These are phyloP conservation scores for Arthrobotrys megalospora DNA, from an alignment of 2,329 filamentous ascomycete genomes.

Conservation along the genomic window DNA sequence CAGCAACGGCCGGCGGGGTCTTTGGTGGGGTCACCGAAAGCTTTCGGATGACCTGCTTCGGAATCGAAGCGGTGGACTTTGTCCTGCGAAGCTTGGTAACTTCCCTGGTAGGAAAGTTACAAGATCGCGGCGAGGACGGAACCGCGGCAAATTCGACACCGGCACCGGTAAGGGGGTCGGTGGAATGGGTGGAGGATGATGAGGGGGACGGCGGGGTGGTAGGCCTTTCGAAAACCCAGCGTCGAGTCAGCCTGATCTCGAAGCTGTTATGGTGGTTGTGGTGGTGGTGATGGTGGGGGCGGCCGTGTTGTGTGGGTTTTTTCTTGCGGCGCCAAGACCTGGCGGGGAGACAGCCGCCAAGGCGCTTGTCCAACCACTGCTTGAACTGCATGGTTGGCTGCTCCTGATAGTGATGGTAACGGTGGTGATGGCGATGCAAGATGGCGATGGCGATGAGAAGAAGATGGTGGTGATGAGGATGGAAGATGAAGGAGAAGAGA, in stretches of 20 bases:
- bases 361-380: conserved; percentile 6
- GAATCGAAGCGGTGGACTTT: conserved; percentile 22
- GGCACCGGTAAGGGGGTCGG: conserved; percentile 4
- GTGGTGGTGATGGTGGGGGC: background rate
- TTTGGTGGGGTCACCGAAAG: conserved; percentile 5
- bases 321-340: conserved; percentile 20
- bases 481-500: background rate
- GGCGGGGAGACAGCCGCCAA: conserved; percentile 19
- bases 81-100: conserved; percentile 16
- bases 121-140: conserved; percentile 9
- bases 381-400: background rate
- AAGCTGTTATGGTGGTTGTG: background rate
- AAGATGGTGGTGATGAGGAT: background rate
- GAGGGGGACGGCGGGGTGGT: background rate
- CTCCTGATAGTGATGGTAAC: background rate
- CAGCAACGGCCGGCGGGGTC: background rate
- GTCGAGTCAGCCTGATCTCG: conserved; percentile 27
- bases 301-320: conserved; percentile 4
- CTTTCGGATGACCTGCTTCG: conserved; percentile 25
- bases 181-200: background rate
- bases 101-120: conserved; percentile 7
- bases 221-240: conserved; percentile 10
- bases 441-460: background rate
- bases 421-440: background rate
- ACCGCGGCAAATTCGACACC: background rate